These are phyloP conservation scores for Gossypium armourianum DNA, from an alignment of 441 rosid species.

Conservation along the genomic window DNA sequence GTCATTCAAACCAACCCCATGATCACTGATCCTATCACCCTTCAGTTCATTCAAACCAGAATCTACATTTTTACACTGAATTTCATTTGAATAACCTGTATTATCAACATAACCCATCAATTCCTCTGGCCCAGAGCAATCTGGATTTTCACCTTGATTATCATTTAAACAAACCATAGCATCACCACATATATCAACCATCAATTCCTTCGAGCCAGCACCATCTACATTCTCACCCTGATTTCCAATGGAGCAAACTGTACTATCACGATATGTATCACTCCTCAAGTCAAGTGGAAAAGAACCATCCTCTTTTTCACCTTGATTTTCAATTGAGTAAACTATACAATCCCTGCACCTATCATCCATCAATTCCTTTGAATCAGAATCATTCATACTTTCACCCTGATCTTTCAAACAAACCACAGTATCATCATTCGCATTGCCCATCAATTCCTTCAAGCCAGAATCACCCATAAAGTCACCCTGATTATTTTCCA, in stretches of 20 bases:
- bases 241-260: slow-evolving; percentile 1
- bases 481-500: slow-evolving; percentile 7
- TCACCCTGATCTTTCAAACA: neutral
- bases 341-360: neutral
- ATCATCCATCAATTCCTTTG: neutral
- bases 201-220: slow-evolving; percentile 1
- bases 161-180: neutral
- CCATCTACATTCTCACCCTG: slow-evolving; percentile 1
- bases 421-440: neutral
- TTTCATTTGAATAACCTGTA: neutral
- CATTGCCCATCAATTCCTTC: slow-evolving; percentile 9
- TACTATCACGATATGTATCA: neutral
- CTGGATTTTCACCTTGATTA: slow-evolving; percentile 15
- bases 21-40: neutral
- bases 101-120: slow-evolving; percentile 9
- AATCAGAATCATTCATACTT: neutral
- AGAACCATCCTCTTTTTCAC: neutral
- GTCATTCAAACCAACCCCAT: slow-evolving; percentile 6
- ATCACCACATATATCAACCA: neutral
- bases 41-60: neutral
- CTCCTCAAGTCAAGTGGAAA: neutral
- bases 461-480: slow-evolving; percentile 16
- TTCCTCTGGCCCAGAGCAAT: slow-evolving; percentile 9
- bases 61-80: slow-evolving; percentile 4
- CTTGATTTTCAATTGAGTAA: slow-evolving; percentile 2